Evolutionary conservation across 495 filamentous ascomycete genomes (phyloP).

Genomic region (Trichoderma orchidacearum): DNA sequence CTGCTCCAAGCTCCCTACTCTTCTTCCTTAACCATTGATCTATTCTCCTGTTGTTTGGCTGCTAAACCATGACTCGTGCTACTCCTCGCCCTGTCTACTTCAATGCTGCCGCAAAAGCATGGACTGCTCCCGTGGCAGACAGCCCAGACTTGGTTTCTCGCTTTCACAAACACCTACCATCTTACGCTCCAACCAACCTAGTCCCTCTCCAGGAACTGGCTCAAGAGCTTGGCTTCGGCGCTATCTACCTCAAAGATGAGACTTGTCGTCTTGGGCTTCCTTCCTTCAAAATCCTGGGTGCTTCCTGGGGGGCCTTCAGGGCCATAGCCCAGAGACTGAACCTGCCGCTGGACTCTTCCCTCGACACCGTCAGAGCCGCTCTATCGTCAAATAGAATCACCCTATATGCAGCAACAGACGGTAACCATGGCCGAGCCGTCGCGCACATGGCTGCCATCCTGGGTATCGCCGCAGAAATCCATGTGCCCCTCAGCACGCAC

Average conservation of each 20-base stretch:
- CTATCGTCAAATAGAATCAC: conserved; percentile 10
- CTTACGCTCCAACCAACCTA: conserved; percentile 36
- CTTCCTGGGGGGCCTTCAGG: conserved; percentile 55
- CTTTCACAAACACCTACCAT: conserved; percentile 40
- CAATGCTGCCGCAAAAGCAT: not conserved
- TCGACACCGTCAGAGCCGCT: conserved; percentile 15
- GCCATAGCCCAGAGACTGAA: conserved; percentile 30
- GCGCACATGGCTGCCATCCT: conserved; percentile 49
- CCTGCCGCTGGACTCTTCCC: conserved; percentile 16
- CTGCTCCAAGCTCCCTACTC: not conserved
- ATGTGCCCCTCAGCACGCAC: conserved; percentile 42
- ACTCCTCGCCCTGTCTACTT: conserved; percentile 1
- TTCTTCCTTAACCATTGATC: not conserved
- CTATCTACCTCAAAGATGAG: conserved; percentile 48
- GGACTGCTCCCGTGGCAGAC: not conserved
- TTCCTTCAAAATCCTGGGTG: conserved; percentile 65
- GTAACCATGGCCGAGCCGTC: conserved; percentile 60
- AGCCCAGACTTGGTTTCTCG: not conserved
- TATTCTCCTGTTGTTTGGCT: not conserved
- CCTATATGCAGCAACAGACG: conserved; percentile 41
- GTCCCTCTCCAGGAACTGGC: conserved; percentile 37
- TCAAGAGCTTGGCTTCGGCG: conserved; percentile 35
- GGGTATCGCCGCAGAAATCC: conserved; percentile 34
- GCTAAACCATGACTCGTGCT: not conserved
- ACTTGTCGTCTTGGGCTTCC: conserved; percentile 47